Base-by-base conservation (phyloP, 176 grass and related monocot species). In the Typha latifolia region DNA sequence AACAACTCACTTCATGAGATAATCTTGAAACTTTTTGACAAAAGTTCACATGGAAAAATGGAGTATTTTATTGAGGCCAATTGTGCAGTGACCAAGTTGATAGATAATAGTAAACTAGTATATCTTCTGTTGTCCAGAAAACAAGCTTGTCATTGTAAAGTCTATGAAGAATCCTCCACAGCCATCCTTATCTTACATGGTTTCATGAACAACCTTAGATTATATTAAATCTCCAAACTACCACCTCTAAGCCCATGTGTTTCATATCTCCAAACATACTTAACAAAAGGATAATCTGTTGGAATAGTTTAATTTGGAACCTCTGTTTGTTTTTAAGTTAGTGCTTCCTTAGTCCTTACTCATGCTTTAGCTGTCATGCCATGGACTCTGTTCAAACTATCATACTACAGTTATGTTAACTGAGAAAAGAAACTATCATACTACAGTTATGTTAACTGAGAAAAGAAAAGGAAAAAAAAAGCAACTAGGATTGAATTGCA, bases 181-280 rank as follows among this genome's bases (percentile, higher is more conserved):
- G 7, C 37, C 37, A 43, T 43, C 37, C 37, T 43, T 43, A 43
- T 43, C 37, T 43, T 43, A 10, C 37, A 43, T 43, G 37, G 37
- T 7, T 43, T 43, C 37, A 43, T 10, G 37, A 43, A 43, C 37
- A 10, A 43, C 2, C 34, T 43, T 43, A 1, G 37, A 43, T 43
- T 19, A 23, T 47, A n/a, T 16, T 37, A 34, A 0, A 47, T 47
- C 63, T 37, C 32, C 14, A 65, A 21, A 10, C 15, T 65, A 47
- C 34, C 62, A 43, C 12, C 31, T 31, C 63, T 18, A 37, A 43
- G 15, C 63, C 57, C 63, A 65, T 65, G 63, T 20, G 63, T 65
- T 65, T 65, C 63, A 19, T 65, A 65, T 65, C 63, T 65, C 32
- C 63, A 65, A 65, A 47, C 63, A 47, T 14, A 47, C 11, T 65